Evolutionary conservation across 1,284 basidiomycete species (phyloP), one percentile per base, ranked within the genome.

Genomic region (Moesziomyces globuligerus): DNA sequence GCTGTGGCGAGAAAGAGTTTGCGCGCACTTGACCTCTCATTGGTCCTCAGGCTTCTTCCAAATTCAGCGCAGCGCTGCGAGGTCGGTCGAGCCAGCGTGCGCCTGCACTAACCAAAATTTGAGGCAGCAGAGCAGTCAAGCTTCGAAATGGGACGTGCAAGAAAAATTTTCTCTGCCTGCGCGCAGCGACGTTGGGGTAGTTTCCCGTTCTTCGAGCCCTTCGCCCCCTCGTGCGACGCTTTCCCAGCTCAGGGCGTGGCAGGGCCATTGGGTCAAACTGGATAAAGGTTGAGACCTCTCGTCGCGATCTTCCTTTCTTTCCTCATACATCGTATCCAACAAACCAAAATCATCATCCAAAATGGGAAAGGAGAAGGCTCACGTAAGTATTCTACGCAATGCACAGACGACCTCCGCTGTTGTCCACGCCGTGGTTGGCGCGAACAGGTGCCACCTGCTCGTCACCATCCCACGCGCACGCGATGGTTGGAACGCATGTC

Each of bases 341-440:
- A 58, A 46, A 53, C 25, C 40, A 47, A 66, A 47, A 65, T 57
- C 48, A 61, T 53, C 60, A 62, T 68, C 28, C 70, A 78, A 51
- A 65, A 78, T 78, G 75, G 75, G 75, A 48, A 78, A 78, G 53
- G 73, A 78, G 46, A 75, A 78, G 46, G 45, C 57, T 66, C 73
- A 75, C 74, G 74, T 76, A 66, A 48, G 73, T 74, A 54, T 34
- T n/a, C n/a, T n/a, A n/a, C n/a, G n/a, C n/a, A n/a, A n/a, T n/a
- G n/a, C n/a, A n/a, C 38, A 46, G 8, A 39, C 47, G 40, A 26
- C 9, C 18, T 36, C 32, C 17, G 10, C 21, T 34, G 26, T 40
- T 29, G 42, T 32, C 42, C 34, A 20, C 18, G 26, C 10, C 3
- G 15, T 20, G 43, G 2, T 3, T 34, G 26, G 29, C n/a, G n/a